Base-by-base conservation (phyloP, 78 protist species). In the Dictyostelium purpureum region DNA sequence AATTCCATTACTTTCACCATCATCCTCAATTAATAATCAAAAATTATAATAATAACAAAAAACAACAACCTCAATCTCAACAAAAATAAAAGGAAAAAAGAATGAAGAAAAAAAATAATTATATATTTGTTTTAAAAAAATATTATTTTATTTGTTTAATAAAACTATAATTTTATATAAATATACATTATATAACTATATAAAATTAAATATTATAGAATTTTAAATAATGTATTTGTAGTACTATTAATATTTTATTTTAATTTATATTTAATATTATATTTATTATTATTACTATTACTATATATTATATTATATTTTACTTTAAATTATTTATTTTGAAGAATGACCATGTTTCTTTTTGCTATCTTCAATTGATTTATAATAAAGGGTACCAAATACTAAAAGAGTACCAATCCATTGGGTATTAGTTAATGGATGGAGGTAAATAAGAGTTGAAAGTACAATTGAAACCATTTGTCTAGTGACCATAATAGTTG, bases 381-480 rank as follows among this genome's bases (percentile, higher is more conserved):
- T 83, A 75, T 83, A 83, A 89, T 91, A 91, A 35, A 91, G 87
- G 35, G 92, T 81, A 26, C 79, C 95, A 21, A 91, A 91, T 70
- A 91, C 92, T 14, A 91, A 21, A 43, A 74, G 6, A 6, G 95
- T 69, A 19, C 95, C 91, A 26, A 91, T 9, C 95, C 90, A 82
- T 79, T 91, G 95, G 11, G 65, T 6, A n/a, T 31, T 40, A 3
- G 93, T 35, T 21, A 93, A 61, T 21, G 96, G 89, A 47, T 93
- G 96, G 16, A 26, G 37, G 45, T 61, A 93, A 43, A 87, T 28
- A 10, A 87, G 10, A 12, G 88, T 78, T 38, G 96, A 93, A 31
- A 93, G 73, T 9, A 93, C 24, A 24, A 93, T 61, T 14, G 89
- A 77, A 43, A 93, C 54, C 35, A 93, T 66, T 82, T 93, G 96